Evolutionary conservation across 495 filamentous ascomycete species (phyloP).

Genomic region (Antarctomyces pellizariae): DNA sequence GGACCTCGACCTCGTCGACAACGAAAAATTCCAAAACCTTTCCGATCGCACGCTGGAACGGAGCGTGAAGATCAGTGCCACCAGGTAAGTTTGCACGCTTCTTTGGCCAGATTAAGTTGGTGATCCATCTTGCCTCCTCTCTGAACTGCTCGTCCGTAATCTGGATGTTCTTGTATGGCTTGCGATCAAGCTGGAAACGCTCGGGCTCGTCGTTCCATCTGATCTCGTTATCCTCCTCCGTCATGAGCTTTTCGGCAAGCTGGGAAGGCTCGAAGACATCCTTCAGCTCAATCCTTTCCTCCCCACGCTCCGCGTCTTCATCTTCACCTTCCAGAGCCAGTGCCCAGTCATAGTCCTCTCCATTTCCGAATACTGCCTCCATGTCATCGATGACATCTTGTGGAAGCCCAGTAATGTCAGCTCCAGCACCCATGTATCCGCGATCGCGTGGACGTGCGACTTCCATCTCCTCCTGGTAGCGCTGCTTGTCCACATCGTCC

Average conservation of each 20-base stretch:
- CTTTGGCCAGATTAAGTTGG: conserved; percentile 64
- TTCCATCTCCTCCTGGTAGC: conserved; percentile 65
- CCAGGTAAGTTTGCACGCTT: conserved; percentile 37
- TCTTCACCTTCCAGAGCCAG: conserved; percentile 67
- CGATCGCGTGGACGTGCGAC: conserved; percentile 49
- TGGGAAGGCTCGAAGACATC: conserved; percentile 96
- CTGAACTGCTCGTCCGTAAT: conserved; percentile 58
- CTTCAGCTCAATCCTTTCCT: conserved; percentile 61
- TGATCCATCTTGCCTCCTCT: conserved; percentile 82
- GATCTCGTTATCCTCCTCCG: conserved; percentile 83
- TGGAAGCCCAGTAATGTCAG: conserved; percentile 52
- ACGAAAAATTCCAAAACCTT: conserved; percentile 93
- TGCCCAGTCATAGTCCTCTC: conserved; percentile 86
- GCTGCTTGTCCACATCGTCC: conserved; percentile 55
- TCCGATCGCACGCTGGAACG: conserved; percentile 66
- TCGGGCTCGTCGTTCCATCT: conserved; percentile 74
- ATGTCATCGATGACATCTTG: conserved; percentile 86
- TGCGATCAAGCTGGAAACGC: conserved; percentile 76
- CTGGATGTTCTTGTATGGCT: conserved; percentile 56
- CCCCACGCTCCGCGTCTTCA: conserved; percentile 41
- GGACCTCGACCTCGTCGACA: conserved; percentile 78
- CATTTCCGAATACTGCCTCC: conserved; percentile 84
- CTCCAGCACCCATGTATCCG: conserved; percentile 35
- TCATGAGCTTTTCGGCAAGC: conserved; percentile 77
- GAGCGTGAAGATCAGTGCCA: conserved; percentile 43